These are phyloP conservation scores for Solanum tacnaense DNA, from an alignment of 257 asterid species.

Conservation along the genomic window DNA sequence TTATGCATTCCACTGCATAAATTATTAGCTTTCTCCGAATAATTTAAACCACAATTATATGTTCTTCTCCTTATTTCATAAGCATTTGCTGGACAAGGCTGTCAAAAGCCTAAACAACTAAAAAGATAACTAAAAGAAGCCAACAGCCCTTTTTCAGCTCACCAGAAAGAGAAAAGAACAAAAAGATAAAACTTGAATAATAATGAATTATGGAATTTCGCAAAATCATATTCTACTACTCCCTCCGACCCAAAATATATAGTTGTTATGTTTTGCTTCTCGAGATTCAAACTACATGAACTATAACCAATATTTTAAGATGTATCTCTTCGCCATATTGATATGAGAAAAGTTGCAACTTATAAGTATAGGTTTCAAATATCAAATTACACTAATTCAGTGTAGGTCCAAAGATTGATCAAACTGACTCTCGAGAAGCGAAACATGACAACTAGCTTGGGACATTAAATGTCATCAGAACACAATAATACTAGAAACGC, in stretches of 20 bases:
- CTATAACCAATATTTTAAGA: neutral
- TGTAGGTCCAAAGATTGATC: neutral
- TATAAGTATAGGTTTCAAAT: neutral
- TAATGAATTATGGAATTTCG: neutral
- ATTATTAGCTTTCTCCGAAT: neutral
- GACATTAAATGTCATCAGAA: neutral
- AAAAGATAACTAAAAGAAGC: neutral
- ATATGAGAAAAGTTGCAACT: neutral
- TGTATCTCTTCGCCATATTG: neutral
- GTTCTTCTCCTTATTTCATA: neutral
- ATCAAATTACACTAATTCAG: neutral
- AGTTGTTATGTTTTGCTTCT: neutral
- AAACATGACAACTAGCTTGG: neutral
- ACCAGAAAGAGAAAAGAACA: neutral
- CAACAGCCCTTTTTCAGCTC: neutral
- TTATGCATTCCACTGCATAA: neutral
- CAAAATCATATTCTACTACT: neutral
- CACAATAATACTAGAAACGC: neutral
- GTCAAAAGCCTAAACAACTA: neutral
- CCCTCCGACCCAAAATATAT: neutral
- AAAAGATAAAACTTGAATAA: neutral
- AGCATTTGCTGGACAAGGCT: neutral
- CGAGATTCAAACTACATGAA: neutral
- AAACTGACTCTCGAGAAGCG: neutral
- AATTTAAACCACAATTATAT: neutral